A percentile compares a stretch with the other conserved stretches of the same genome.
Conservation (phyloP, 2,329 filamentous ascomycete genomes). For the Penicillium paneum region DNA sequence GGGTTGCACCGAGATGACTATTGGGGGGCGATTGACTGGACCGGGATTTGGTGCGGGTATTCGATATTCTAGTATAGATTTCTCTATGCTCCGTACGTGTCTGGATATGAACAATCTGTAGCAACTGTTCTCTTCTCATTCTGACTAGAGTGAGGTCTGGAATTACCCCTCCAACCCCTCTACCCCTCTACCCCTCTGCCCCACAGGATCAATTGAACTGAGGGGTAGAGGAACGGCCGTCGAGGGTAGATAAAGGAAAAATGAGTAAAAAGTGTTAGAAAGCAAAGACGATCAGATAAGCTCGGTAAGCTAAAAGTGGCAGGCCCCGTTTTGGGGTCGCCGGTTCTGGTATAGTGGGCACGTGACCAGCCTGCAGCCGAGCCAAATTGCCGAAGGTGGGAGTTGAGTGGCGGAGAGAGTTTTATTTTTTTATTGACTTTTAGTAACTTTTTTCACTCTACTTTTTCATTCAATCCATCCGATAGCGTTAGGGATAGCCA, state of each 20-base stretch:
- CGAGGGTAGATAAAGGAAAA: not conserved
- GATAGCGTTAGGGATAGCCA: no score
- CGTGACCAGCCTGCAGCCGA: slow-evolving; percentile 9
- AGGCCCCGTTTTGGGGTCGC: not conserved
- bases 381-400: slow-evolving; percentile 7
- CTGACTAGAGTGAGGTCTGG: not conserved
- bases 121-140: not conserved
- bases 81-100: not conserved
- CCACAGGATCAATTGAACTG: not conserved
- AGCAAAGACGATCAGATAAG: slow-evolving; percentile 12
- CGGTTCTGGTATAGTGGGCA: slow-evolving; percentile 13
- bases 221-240: not conserved
- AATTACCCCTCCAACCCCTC: not conserved
- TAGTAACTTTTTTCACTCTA: not conserved
- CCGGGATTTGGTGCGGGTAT: not conserved
- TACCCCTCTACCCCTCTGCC: slow-evolving; percentile 1
- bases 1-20: slow-evolving; percentile 2
- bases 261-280: slow-evolving; percentile 11
- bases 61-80: not conserved
- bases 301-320: not conserved
- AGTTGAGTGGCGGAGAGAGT: slow-evolving; percentile 13
- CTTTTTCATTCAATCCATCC: not conserved
- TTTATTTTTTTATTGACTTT: slow-evolving; percentile 3
- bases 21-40: not conserved
- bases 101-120: not conserved